Base-by-base conservation (phyloP, 192 early-diverging fungal genomes). In the Coemansia sp. region DNA sequence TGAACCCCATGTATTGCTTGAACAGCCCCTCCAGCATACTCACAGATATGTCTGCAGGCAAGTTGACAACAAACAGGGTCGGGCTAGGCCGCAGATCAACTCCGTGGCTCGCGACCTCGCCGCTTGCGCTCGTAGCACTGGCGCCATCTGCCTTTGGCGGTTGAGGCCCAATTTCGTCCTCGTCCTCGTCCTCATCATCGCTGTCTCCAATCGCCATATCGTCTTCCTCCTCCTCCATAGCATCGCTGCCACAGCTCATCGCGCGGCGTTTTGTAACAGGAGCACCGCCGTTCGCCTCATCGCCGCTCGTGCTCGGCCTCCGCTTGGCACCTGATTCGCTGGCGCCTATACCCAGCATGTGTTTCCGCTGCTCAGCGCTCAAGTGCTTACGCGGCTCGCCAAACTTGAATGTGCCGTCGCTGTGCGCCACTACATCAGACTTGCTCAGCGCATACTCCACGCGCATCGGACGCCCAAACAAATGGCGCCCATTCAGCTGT, bases 401-500 rank as follows among this genome's bases (percentile, higher is more conserved):
- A 52, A 60, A 67, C 15, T 52, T 49, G 33, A 55, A 64, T n/a
- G 60, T 64, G 25, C 68, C 68, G 30, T 71, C 65, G 23, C 37
- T 38, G 32, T 68, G 57, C 7, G 69, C 68, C 4, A 60, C 63
- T 5, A 55, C 41, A 21, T 68, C 53, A 0, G 75, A 78, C 51
- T 78, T 71, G 31, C 63, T 66, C 56, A 78, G 39, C 7, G 68
- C 69, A 37, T 78, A 71, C 30, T 78, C 69, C 9, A 70, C 64
- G 13, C 42, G 32, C 45, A 97, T 81, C 7, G 86, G 74, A 49
- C 78, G 79, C n/a, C 84, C 86, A 58, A 88, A 95, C 65, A 99
- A 86, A 5, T 69, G 79, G 51, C 93, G 92, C 18, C 92, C 94
- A 69, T 95, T 89, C 32, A 97, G 71, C 22, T 88, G 82, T 52